These are phyloP conservation scores for Kwoniella newhampshirensis DNA, from an alignment of 768 basidiomycete species.

Conservation along the genomic window DNA sequence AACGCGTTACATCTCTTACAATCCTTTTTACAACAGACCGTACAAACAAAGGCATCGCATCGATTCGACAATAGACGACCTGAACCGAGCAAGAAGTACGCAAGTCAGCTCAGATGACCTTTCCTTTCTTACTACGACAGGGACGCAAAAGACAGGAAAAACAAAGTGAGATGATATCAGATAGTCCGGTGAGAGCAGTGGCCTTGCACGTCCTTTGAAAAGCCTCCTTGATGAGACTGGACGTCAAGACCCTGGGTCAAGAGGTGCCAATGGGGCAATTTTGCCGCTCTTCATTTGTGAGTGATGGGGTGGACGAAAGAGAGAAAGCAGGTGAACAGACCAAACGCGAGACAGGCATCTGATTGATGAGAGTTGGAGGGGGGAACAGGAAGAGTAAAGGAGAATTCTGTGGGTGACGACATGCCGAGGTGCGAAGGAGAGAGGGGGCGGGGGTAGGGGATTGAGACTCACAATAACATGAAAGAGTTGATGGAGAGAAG, in stretches of 20 bases:
- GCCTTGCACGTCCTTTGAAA: slow-evolving; percentile 12
- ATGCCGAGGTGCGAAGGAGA: background rate
- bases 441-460: slow-evolving; percentile 1
- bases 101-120: no score
- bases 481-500: background rate
- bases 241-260: slow-evolving; percentile 46
- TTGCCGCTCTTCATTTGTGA: slow-evolving; percentile 47
- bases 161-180: slow-evolving; percentile 12
- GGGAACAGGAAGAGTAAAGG: background rate
- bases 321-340: background rate
- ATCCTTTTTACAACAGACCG: no score
- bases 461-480: background rate
- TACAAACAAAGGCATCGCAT: no score
- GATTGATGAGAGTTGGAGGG: background rate
- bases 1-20: background rate
- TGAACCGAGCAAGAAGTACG: no score
- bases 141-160: background rate
- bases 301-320: background rate
- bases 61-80: no score
- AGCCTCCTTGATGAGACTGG: slow-evolving; percentile 8
- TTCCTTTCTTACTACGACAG: background rate
- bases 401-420: background rate
- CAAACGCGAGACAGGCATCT: background rate
- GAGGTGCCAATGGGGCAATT: slow-evolving; percentile 51
- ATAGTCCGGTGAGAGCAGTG: slow-evolving; percentile 35